These are phyloP conservation scores for Chaetothyriales sp. DNA, from an alignment of 2,329 filamentous ascomycete species.

Conservation along the genomic window DNA sequence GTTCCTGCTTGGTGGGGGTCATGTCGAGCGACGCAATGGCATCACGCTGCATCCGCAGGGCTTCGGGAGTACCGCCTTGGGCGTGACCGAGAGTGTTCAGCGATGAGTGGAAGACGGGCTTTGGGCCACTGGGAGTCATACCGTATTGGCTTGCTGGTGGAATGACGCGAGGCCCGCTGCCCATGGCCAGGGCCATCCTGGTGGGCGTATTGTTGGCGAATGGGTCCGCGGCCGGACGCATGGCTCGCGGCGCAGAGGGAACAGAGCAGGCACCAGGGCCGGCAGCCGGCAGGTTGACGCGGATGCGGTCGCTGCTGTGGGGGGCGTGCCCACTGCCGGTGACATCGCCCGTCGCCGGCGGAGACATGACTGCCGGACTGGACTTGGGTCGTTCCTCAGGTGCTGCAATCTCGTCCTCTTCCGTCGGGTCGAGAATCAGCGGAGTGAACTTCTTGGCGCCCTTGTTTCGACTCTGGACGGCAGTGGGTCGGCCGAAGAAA, in stretches of 20 bases:
- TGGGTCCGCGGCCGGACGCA: not conserved
- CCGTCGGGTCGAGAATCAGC: slow-evolving; percentile 12
- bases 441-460: slow-evolving; percentile 16
- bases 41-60: not conserved
- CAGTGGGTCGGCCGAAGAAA: slow-evolving; percentile 12
- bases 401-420: slow-evolving; percentile 2
- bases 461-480: slow-evolving; percentile 16
- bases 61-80: not conserved
- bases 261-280: not conserved
- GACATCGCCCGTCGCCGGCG: not conserved
- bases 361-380: not conserved
- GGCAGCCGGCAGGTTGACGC: not conserved
- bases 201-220: not conserved
- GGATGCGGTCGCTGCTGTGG: not conserved
- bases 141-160: slow-evolving; percentile 3
- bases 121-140: not conserved
- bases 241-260: slow-evolving; percentile 6
- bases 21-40: slow-evolving; percentile 13
- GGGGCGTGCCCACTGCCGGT: not conserved
- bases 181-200: not conserved
- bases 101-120: not conserved
- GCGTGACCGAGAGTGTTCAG: not conserved
- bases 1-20: slow-evolving; percentile 17
- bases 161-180: slow-evolving; percentile 5
- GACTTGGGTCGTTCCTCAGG: not conserved